Base-by-base conservation (phyloP, 805 yeast genomes). In the Henningerozyma blattae region DNA sequence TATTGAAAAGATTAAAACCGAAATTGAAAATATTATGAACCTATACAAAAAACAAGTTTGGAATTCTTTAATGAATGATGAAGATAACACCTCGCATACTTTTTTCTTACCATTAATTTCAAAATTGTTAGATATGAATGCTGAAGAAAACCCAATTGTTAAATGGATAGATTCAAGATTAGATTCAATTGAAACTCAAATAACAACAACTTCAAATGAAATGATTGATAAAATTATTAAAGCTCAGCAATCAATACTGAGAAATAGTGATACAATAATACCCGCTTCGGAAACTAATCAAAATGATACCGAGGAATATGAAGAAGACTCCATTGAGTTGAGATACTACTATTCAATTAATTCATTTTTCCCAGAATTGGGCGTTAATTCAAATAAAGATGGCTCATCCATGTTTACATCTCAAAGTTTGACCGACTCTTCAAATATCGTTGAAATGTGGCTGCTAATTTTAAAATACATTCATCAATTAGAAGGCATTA, bases 361-460 rank as follows among this genome's bases (percentile, higher is more conserved):
- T 13, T 14, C 13, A 3, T 17, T 24, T 16, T 24, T n/a, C 10
- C 6, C 13, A 9, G 19, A 2, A 8, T 28, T 15, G 5, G 27
- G 30, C 20, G 25, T 10, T 17, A 13, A 8, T 16, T 22, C 24
- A 18, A 24, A n/a, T 28, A 22, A 8, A 4, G 15, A 10, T 15
- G 13, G 7, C 5, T 27, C 6, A 15, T 8, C 31, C 3, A 13
- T 30, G 5, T 15, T 33, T 2, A 4, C 31, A 3, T 18, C 22
- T 14, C 26, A 24, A 12, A 61, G 56, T 15, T 37, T 67, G 15
- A 54, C 64, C 3, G 83, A 77, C 45, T 56, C 72, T n/a, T 68
- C 75, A 1, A 61, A 70, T 18, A 59, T 75, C 16, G 57, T 67
- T 17, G 79, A 75, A 38, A 64, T 72, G 61, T 77, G 85, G 85